Percentiles rank a stretch among this genome's conserved stretches.
These are phyloP conservation scores for Tuber calosporum DNA, from an alignment of 495 filamentous ascomycete species.

Conservation along the genomic window DNA sequence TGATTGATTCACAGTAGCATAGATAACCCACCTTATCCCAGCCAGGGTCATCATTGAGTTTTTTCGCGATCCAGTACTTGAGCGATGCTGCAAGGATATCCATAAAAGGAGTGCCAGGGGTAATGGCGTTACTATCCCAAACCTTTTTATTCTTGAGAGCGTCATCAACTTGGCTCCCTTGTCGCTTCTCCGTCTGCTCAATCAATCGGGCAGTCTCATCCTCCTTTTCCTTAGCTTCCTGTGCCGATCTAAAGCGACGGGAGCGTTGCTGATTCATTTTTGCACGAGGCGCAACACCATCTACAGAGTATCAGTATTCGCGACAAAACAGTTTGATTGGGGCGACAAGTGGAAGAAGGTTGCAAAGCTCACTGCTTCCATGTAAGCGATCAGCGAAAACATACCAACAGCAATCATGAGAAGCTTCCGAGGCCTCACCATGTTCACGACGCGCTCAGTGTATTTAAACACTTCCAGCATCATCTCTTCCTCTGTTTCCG, in stretches of 20 bases:
- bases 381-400: slow-evolving; percentile 43
- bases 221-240: slow-evolving; percentile 90
- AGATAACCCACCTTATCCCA: slow-evolving; percentile 64
- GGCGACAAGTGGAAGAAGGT: slow-evolving; percentile 56
- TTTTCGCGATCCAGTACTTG: slow-evolving; percentile 93
- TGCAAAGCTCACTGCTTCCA: slow-evolving; percentile 24
- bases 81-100: slow-evolving; percentile 85
- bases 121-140: slow-evolving; percentile 97
- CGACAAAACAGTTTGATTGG: slow-evolving; percentile 41
- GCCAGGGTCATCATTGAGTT: slow-evolving; percentile 92
- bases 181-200: slow-evolving; percentile 69
- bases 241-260: slow-evolving; percentile 85
- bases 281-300: slow-evolving; percentile 87
- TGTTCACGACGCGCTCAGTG: slow-evolving; percentile 94
- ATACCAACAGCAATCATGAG: slow-evolving; percentile 96
- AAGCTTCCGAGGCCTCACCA: slow-evolving; percentile 90
- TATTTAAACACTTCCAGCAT: slow-evolving; percentile 97
- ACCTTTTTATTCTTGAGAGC: slow-evolving; percentile 69
- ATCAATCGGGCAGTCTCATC: slow-evolving; percentile 80
- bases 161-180: slow-evolving; percentile 56
- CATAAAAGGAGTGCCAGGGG: slow-evolving; percentile 98
- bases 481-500: slow-evolving; percentile 95
- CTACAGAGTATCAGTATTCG: slow-evolving; percentile 19
- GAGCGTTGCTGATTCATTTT: slow-evolving; percentile 99
- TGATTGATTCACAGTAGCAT: not conserved